A percentile compares a stretch with the other conserved stretches of the same genome.
Evolutionary conservation across 1,139 yeast species (phyloP).

Genomic region (Arxiozyma telluris): DNA sequence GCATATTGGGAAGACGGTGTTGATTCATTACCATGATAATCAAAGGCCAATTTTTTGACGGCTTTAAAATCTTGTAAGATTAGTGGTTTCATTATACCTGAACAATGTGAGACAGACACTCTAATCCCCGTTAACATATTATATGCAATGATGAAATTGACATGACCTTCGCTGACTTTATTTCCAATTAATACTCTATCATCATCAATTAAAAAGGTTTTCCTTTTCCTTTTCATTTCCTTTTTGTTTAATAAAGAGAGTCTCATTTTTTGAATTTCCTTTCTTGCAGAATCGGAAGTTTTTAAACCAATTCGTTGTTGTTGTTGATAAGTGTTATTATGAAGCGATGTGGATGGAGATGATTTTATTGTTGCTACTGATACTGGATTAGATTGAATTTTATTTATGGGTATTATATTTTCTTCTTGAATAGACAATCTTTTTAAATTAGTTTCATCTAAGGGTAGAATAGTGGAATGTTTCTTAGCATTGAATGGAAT

Average conservation of each 20-base stretch:
- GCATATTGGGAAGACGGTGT: conserved; percentile 87
- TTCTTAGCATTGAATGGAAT: conserved; percentile 27
- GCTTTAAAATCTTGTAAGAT: conserved; percentile 60
- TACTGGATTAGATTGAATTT: background rate
- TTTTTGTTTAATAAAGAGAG: conserved; percentile 23
- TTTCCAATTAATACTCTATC: conserved; percentile 61
- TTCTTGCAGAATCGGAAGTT: conserved; percentile 26
- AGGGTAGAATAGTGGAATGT: conserved; percentile 27
- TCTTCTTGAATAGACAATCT: conserved; percentile 1
- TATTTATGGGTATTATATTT: background rate
- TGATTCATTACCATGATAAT: conserved; percentile 76
- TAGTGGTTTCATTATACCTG: conserved; percentile 73
- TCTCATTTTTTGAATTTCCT: conserved; percentile 29
- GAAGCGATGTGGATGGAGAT: background rate
- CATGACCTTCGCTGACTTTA: conserved; percentile 85
- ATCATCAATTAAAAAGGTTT: conserved; percentile 43
- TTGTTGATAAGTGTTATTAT: background rate
- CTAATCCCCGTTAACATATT: conserved; percentile 96
- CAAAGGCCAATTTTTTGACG: conserved; percentile 75
- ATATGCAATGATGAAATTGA: conserved; percentile 87
- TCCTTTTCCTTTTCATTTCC: conserved; percentile 30
- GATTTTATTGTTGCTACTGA: background rate
- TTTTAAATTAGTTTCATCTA: conserved; percentile 10
- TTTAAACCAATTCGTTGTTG: conserved; percentile 12
- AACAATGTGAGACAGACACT: conserved; percentile 86